Evolutionary conservation across 352 stramenopile species (phyloP), one percentile per base, ranked within the genome.

Genomic region (Globisporangium spiculum): DNA sequence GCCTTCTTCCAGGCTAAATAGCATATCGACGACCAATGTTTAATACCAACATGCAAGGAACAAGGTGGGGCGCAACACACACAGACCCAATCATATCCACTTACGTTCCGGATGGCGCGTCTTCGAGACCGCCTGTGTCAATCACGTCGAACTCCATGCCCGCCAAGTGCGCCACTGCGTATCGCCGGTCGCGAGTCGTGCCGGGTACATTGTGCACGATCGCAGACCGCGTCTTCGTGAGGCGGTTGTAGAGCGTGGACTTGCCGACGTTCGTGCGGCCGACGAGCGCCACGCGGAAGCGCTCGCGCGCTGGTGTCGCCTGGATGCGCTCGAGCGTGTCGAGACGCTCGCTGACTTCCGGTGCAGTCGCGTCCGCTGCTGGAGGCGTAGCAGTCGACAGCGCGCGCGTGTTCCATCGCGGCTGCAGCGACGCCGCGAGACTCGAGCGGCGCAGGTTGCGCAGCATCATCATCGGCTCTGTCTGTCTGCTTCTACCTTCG

Each of bases 161-260:
- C 0, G 87, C 85, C 3, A 94, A 55, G 1, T 83, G 83, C 2
- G 81, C 81, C 60, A 72, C 66, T 4, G 81, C 83, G 70, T 92
- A 93, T 48, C 87, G 83, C 1, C 87, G 84, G 63, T 94, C 87
- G 24, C 87, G 85, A 10, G 87, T 94, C 9, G 86, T 94, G 10
- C 86, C 86, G 0, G 86, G 83, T 1, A 94, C 86, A 60, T 94
- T 88, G 72, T 94, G 86, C n/a, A 94, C 86, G 66, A 94, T 94
- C 8, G 86, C 86, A 0, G 76, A 71, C 26, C 86, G 82, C 22
- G 85, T 84, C 73, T 91, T 92, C 62, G 87, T 94, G 60, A 94
- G 66, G 24, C 87, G 80, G 72, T 94, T 94, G 77, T 90, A 94
- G 30, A 94, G 84, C 72, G 87, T 94, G 53, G 85, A 93, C 71